A percentile compares a stretch with the other conserved stretches of the same genome.
phyloP scores from a whole-genome alignment of 768 basidiomycete species.

The Austroboletus eburneus region DNA sequence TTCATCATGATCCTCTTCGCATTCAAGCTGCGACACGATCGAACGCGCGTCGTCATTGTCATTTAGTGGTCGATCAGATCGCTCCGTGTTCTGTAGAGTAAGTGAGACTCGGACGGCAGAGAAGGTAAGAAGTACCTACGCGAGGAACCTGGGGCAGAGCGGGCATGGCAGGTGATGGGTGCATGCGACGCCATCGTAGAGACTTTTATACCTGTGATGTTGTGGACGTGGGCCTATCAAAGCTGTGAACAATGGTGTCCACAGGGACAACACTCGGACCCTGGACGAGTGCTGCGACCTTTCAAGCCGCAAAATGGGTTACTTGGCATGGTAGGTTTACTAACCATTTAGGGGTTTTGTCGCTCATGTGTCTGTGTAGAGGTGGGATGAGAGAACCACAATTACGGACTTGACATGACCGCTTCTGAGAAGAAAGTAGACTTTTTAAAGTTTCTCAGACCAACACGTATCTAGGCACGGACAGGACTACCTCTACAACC shows the following conservation, averaged over 20 bases:
- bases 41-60: not conserved
- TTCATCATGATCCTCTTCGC: constrained; percentile 28
- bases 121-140: constrained; percentile 1
- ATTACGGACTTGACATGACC: not conserved
- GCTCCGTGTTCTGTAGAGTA: no score
- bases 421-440: constrained; percentile 5
- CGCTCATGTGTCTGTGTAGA: not conserved
- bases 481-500: no score
- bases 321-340: not conserved
- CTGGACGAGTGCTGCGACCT: constrained; percentile 7
- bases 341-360: constrained; percentile 9
- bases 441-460: no score
- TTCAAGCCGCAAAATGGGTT: not conserved
- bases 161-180: constrained; percentile 9
- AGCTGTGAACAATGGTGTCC: constrained; percentile 17
- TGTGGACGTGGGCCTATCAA: constrained; percentile 6
- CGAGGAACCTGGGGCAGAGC: not conserved
- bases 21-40: not conserved
- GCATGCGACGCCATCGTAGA: not conserved
- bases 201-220: constrained; percentile 11
- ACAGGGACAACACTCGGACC: not conserved
- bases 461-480: no score
- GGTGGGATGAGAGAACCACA: not conserved
- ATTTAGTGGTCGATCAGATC: not conserved
- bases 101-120: not conserved